Conservation (phyloP, 1,139 yeast species). For the Saccharomyces pastorianus region DNA sequence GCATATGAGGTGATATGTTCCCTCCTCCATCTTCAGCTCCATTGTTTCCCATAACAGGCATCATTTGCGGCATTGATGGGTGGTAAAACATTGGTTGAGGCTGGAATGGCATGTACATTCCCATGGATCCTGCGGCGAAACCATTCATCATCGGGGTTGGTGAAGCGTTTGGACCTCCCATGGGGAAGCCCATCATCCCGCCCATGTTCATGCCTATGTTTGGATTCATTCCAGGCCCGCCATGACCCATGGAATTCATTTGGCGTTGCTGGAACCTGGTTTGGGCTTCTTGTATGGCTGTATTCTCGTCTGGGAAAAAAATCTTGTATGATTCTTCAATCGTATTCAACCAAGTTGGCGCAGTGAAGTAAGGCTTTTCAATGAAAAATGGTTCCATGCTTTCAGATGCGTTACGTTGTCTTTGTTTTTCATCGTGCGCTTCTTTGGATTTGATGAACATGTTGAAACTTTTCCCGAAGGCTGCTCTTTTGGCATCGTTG, state of each 20-base stretch:
- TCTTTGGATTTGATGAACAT: slow-evolving; percentile 40
- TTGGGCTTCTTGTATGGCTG: slow-evolving; percentile 26
- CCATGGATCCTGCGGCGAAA: slow-evolving; percentile 17
- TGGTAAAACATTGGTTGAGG: slow-evolving; percentile 31
- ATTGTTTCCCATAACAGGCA: slow-evolving; percentile 22
- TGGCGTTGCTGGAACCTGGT: slow-evolving; percentile 29
- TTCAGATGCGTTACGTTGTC: slow-evolving; percentile 8
- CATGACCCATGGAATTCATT: slow-evolving; percentile 19
- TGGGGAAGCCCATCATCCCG: slow-evolving; percentile 23
- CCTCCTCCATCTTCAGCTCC: slow-evolving; percentile 4
- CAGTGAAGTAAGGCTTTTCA: slow-evolving; percentile 63
- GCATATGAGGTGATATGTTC: slow-evolving; percentile 21
- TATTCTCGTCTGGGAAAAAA: slow-evolving; percentile 37
- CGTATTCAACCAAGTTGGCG: slow-evolving; percentile 73
- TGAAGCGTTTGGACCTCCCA: slow-evolving; percentile 16
- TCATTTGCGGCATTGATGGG: slow-evolving; percentile 28
- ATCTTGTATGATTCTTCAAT: slow-evolving; percentile 46
- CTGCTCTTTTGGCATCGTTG: slow-evolving; percentile 30
- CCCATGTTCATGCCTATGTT: slow-evolving; percentile 21
- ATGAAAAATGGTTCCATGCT: slow-evolving; percentile 34
- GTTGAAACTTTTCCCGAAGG: slow-evolving; percentile 46
- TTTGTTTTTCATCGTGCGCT: slow-evolving; percentile 30
- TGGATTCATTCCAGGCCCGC: slow-evolving; percentile 17
- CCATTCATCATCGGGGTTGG: slow-evolving; percentile 26
- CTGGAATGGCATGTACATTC: slow-evolving; percentile 31